Conservation (phyloP, 192 early-diverging fungal species). For the Coemansia sp. region DNA sequence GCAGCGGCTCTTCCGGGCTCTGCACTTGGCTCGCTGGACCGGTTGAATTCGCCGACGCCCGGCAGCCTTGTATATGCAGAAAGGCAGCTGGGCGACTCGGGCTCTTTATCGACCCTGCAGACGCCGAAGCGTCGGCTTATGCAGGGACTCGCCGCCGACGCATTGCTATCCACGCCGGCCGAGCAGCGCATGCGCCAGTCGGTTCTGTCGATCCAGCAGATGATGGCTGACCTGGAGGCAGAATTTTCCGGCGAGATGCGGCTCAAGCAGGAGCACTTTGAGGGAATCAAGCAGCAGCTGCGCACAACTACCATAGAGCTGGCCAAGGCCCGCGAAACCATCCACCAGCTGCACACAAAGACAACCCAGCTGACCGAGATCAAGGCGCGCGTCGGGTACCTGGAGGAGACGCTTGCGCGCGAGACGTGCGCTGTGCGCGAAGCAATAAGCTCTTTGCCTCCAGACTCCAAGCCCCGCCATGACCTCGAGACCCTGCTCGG, state of each 20-base stretch:
- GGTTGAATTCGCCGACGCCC: slow-evolving; percentile 24
- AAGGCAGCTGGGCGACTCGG: background rate
- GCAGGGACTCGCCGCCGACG: background rate
- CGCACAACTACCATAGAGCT: slow-evolving; percentile 57
- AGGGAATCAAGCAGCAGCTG: slow-evolving; percentile 56
- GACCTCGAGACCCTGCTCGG: slow-evolving; percentile 28
- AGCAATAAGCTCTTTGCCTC: slow-evolving; percentile 32
- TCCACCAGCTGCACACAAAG: slow-evolving; percentile 54
- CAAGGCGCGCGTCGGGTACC: slow-evolving; percentile 58
- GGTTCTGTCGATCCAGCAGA: slow-evolving; percentile 58
- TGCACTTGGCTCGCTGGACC: slow-evolving; percentile 8
- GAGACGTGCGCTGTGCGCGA: slow-evolving; percentile 45
- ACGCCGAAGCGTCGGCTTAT: background rate
- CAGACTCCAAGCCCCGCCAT: slow-evolving; percentile 27
- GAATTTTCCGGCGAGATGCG: slow-evolving; percentile 63
- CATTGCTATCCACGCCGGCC: slow-evolving; percentile 37
- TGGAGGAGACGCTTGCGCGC: slow-evolving; percentile 59
- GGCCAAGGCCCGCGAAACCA: slow-evolving; percentile 53
- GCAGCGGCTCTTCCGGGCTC: background rate
- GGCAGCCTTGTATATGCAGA: slow-evolving; percentile 9
- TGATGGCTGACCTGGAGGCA: slow-evolving; percentile 66
- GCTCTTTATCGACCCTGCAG: background rate
- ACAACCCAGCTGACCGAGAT: slow-evolving; percentile 57
- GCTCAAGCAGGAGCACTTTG: slow-evolving; percentile 57
- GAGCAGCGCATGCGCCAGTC: slow-evolving; percentile 51